Base-by-base conservation (phyloP, 1,284 basidiomycete genomes). In the Flammula alnicola region DNA sequence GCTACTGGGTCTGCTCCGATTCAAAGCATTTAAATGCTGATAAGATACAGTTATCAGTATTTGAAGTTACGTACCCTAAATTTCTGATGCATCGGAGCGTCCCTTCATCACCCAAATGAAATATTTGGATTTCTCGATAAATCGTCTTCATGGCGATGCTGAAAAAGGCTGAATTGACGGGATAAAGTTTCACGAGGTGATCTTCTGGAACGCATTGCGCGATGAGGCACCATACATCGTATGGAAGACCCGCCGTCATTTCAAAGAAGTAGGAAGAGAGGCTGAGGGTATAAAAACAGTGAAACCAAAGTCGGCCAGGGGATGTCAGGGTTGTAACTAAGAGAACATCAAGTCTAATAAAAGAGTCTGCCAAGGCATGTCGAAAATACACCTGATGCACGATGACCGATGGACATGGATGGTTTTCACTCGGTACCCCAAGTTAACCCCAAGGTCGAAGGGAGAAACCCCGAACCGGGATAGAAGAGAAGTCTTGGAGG, bases 61-160 rank as follows among this genome's bases (percentile, higher is more conserved):
- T 3, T 32, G 16, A 40, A 27, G 12, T 1, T 14, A 19, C 47
- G 37, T 19, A 59, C 57, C 52, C 49, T 41, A 56, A 45, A 12
- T 35, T 41, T 19, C 22, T 26, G 11, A 57, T 19, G 33, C 57
- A 54, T 23, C 44, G 41, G 12, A 33, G 30, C 10, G 45, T 52
- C 12, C 44, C 33, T 14, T 55, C 47, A 25, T 52, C 53, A 4
- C 32, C 32, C 23, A 39, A 22, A 32, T 54, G 50, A 22, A 52
- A 53, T 12, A 56, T 36, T 12, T 43, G 32, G 19, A 45, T 23
- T 30, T 36, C 32, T 27, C 44, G 11, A 37, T 45, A 45, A 9
- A 33, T 20, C n/a, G 25, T 37, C 22, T 27, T 37, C 32, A 45
- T 36, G 26, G 47, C 47, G 12, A 12, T 32, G n/a, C 38, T 17